Evolutionary conservation across 345 rosid species (phyloP), one percentile per base, ranked within the genome.

Genomic region (Ricinus communis): DNA sequence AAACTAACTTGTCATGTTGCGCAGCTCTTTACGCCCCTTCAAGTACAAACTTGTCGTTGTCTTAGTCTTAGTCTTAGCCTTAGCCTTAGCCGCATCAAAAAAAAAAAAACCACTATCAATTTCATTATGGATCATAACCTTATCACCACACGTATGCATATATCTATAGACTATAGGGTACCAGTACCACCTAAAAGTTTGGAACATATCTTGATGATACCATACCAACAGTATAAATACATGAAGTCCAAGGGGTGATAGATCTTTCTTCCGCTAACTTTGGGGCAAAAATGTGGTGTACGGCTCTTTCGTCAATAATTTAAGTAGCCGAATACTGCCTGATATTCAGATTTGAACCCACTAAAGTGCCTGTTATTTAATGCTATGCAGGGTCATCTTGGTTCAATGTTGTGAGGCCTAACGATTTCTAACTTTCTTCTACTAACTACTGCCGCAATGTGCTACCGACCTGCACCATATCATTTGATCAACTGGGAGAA

Each of bases 1-100:
- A 57, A 68, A 69, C 55, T 25, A 56, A 38, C 24, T 69, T 69
- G 72, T 68, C 53, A 8, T 54, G 10, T 56, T 68, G 16, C 4
- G 15, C 5, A 53, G 10, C 3, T 16, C 28, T 41, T 13, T n/a
- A 63, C 3, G 51, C 28, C 31, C n/a, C 33, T 18, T 18, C 38
- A 33, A 33, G 15, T 50, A 52, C 14, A 33, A 11, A 63, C 24
- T 53, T 53, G 62, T 68, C 49, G 24, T 22, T 14, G 47, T 33
- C 47, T n/a, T n/a, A n/a, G n/a, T n/a, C n/a, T n/a, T n/a, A n/a
- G n/a, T n/a, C n/a, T n/a, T n/a, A n/a, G n/a, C n/a, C n/a, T n/a
- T n/a, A n/a, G n/a, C n/a, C 4, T 67, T 67, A 18, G 43, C 71
- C 71, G 25, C 40, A 64, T 46, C 27, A 64, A 13, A 13, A 62